Evolutionary conservation across 176 grass and related monocot species (phyloP).

Genomic region (Bothriochloa decipiens): DNA sequence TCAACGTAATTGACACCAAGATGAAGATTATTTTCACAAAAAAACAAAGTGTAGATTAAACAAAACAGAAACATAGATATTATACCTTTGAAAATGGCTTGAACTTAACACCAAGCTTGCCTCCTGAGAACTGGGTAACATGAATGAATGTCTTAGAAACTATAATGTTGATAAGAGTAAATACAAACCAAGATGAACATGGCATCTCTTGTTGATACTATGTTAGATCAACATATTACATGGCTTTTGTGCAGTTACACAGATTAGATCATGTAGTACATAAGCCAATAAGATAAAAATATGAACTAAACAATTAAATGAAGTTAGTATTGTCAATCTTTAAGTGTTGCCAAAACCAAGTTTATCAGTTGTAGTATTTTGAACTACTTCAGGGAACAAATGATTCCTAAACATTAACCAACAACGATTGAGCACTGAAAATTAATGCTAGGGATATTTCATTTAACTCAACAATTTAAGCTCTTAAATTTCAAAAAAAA

Average conservation of each 20-base stretch:
- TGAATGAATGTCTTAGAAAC: constrained; percentile 22
- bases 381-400: not conserved
- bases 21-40: constrained; percentile 32
- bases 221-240: not conserved
- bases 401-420: not conserved
- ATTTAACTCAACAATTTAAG: constrained; percentile 18
- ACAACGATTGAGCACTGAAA: not conserved
- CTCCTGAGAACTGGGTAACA: constrained; percentile 77
- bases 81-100: constrained; percentile 96
- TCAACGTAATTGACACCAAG: not conserved
- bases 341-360: constrained; percentile 2
- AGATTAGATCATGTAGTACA: not conserved
- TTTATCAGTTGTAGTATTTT: constrained; percentile 1
- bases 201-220: not conserved
- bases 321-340: constrained; percentile 10
- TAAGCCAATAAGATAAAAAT: too few relatives aligned
- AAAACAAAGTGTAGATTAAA: constrained; percentile 10
- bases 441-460: not conserved
- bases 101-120: constrained; percentile 92
- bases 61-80: constrained; percentile 16
- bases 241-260: not conserved
- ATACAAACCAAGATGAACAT: constrained; percentile 4
- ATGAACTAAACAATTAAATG: not conserved
- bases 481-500: not conserved
- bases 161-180: not conserved